Conservation (phyloP, 2,329 filamentous ascomycete species). For the Cryphonectria japonica region DNA sequence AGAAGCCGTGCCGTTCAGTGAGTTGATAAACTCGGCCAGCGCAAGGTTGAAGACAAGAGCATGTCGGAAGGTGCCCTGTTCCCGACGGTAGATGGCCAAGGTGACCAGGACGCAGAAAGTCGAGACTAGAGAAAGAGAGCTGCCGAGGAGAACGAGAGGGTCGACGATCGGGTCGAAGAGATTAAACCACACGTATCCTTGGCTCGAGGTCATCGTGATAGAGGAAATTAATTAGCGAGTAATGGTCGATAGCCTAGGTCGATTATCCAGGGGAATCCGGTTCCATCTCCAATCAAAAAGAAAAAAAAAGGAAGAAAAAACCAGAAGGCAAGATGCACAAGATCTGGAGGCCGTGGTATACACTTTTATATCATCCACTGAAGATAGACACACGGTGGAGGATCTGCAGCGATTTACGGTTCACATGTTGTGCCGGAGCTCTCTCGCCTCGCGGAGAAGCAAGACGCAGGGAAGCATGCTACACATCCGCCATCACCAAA, state of each 20-base stretch:
- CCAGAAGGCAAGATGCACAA: background rate
- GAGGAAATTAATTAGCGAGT: background rate
- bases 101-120: slow-evolving; percentile 9
- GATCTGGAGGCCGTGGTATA: background rate
- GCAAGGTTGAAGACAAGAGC: slow-evolving; percentile 9
- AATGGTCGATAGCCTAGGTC: background rate
- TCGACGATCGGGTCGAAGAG: slow-evolving; percentile 13
- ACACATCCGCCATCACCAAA: background rate
- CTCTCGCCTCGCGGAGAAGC: background rate
- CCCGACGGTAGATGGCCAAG: slow-evolving; percentile 7
- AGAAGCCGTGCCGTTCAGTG: slow-evolving; percentile 47
- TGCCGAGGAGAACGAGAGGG: slow-evolving; percentile 13
- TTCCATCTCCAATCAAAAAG: background rate
- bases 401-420: background rate
- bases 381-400: background rate
- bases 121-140: slow-evolving; percentile 4
- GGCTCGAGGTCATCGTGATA: background rate
- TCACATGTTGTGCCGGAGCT: background rate
- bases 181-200: slow-evolving; percentile 8
- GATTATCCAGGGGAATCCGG: slow-evolving; percentile 10
- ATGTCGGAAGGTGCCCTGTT: slow-evolving; percentile 12
- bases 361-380: slow-evolving; percentile 1
- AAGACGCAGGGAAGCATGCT: background rate
- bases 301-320: background rate
- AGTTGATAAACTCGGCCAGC: slow-evolving; percentile 44